Evolutionary conservation across 768 basidiomycete genomes (phyloP).

Genomic region (Leccinellum albellum): DNA sequence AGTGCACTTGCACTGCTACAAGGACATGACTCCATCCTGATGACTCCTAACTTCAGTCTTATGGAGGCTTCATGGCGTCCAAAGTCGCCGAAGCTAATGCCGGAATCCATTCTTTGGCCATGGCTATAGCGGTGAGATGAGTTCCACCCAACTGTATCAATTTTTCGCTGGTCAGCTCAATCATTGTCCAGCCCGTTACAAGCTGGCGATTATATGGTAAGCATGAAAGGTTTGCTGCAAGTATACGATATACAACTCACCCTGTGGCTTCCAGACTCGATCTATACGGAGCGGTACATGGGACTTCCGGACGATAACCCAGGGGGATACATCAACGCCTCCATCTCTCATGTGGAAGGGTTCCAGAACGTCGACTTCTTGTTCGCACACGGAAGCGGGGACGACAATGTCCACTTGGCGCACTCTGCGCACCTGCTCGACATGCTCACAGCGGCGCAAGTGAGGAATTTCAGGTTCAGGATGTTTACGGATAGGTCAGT

Average conservation of each 20-base stretch:
- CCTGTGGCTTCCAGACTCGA: conserved; percentile 58
- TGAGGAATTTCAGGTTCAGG: conserved; percentile 79
- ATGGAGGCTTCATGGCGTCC: conserved; percentile 93
- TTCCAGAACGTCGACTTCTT: conserved; percentile 79
- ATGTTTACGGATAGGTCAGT: conserved; percentile 95
- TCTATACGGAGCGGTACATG: conserved; percentile 99
- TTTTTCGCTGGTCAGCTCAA: conserved; percentile 7
- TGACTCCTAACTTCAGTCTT: conserved; percentile 53
- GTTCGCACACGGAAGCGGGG: conserved; percentile 89
- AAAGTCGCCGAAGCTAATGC: conserved; percentile 91
- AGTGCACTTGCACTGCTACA: conserved; percentile 24
- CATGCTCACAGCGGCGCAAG: conserved; percentile 77
- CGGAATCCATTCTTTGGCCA: conserved; percentile 85
- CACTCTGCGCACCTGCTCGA: conserved; percentile 91
- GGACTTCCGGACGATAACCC: conserved; percentile 73
- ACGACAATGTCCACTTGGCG: conserved; percentile 95
- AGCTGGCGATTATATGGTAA: conserved; percentile 81
- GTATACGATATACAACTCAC: neutral
- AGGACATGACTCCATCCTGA: conserved; percentile 1
- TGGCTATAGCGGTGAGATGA: conserved; percentile 77
- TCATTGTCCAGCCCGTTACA: conserved; percentile 64
- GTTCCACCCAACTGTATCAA: neutral
- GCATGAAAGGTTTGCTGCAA: conserved; percentile 10
- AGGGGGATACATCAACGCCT: conserved; percentile 85
- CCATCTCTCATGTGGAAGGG: conserved; percentile 82